These are phyloP conservation scores for Daldinia grandis DNA, from an alignment of 495 filamentous ascomycete genomes.

Conservation along the genomic window DNA sequence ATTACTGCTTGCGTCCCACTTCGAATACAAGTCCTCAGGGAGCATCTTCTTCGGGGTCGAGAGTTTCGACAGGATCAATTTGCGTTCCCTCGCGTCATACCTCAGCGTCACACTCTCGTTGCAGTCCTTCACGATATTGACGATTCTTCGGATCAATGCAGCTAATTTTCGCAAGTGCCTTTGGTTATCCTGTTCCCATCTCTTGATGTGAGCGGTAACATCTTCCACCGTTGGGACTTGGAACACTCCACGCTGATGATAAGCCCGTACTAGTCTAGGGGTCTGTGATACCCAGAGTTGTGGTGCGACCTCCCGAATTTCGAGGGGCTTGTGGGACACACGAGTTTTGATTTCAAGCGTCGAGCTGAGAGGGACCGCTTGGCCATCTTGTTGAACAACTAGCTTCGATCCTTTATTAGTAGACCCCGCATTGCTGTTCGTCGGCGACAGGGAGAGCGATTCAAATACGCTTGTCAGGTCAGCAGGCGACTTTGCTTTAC, in stretches of 20 bases:
- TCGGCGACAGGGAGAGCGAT: conserved; percentile 44
- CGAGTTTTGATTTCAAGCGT: conserved; percentile 63
- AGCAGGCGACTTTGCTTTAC: conserved; percentile 23
- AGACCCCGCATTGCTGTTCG: background rate
- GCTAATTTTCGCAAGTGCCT: conserved; percentile 46
- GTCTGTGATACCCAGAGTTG: conserved; percentile 64
- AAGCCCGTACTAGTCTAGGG: conserved; percentile 58
- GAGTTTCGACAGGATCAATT: conserved; percentile 42
- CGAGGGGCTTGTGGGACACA: conserved; percentile 46
- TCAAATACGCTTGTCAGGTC: conserved; percentile 41
- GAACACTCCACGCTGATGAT: conserved; percentile 56
- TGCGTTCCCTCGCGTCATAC: conserved; percentile 45
- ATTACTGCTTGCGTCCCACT: conserved; percentile 37
- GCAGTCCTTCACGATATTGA: conserved; percentile 42
- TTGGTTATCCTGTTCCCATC: conserved; percentile 53
- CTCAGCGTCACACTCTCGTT: conserved; percentile 47
- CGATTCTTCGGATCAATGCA: conserved; percentile 50
- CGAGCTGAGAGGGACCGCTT: conserved; percentile 45
- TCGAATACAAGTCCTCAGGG: conserved; percentile 49
- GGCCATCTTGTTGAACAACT: conserved; percentile 48
- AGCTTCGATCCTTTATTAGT: conserved; percentile 42
- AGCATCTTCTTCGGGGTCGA: conserved; percentile 42
- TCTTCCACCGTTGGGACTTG: conserved; percentile 49
- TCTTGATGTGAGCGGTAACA: conserved; percentile 45
- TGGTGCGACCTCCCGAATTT: conserved; percentile 50